These are phyloP conservation scores for Elaeis guineensis DNA, from an alignment of 176 grass and related monocot species.

Conservation along the genomic window DNA sequence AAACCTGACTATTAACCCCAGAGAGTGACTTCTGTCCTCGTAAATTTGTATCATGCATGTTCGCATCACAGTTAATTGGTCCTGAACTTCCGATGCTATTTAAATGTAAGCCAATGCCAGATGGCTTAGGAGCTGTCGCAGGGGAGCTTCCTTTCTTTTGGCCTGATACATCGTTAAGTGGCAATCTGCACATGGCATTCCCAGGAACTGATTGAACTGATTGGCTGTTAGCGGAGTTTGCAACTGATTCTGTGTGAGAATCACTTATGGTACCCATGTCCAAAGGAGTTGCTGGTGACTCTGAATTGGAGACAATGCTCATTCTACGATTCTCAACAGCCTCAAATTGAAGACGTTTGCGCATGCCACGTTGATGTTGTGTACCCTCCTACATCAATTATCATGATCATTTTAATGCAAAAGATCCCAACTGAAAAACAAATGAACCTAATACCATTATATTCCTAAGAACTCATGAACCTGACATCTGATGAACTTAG, in stretches of 20 bases:
- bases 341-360: conserved; percentile 23
- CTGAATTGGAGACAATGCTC: not conserved
- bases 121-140: conserved; percentile 15
- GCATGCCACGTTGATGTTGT: conserved; percentile 22
- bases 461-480: too few relatives aligned
- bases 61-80: not conserved
- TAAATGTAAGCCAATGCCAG: conserved; percentile 22
- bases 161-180: not conserved
- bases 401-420: not conserved
- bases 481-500: too few relatives aligned
- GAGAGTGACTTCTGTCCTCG: not conserved
- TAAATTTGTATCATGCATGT: not conserved
- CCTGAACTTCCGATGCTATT: conserved; percentile 19
- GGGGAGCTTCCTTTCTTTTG: conserved; percentile 6
- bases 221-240: not conserved
- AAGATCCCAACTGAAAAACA: not conserved
- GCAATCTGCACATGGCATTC: not conserved
- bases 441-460: not conserved
- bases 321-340: conserved; percentile 12
- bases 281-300: not conserved
- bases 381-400: conserved; percentile 14
- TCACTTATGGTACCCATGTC: conserved; percentile 2
- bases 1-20: not conserved
- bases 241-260: conserved; percentile 9
- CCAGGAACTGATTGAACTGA: not conserved